Percentiles rank a stretch among this genome's conserved stretches.
Evolutionary conservation across 1,139 yeast species (phyloP).

Genomic region (Diutina sp.): DNA sequence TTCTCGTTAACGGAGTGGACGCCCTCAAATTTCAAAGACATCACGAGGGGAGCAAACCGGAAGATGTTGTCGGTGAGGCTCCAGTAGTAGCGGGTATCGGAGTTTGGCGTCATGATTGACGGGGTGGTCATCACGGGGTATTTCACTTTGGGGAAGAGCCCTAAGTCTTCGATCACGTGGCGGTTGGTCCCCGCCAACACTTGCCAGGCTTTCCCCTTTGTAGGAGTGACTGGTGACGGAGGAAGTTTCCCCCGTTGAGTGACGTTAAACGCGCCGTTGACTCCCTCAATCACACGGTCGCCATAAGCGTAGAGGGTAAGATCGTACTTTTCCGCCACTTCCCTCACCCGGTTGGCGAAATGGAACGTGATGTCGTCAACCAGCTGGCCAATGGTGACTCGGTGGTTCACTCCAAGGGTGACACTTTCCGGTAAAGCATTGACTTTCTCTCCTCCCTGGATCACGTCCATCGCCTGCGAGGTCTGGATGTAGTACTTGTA

Average conservation of each 20-base stretch:
- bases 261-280: background rate
- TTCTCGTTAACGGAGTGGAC: constrained; percentile 31
- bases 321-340: constrained; percentile 17
- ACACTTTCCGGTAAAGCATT: constrained; percentile 30
- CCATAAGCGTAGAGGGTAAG: constrained; percentile 11
- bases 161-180: background rate
- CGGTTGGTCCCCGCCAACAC: background rate
- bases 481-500: constrained; percentile 19
- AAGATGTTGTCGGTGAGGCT: background rate
- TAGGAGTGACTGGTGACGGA: background rate
- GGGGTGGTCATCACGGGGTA: background rate
- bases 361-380: constrained; percentile 13
- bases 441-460: constrained; percentile 26
- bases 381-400: constrained; percentile 19
- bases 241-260: background rate
- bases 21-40: constrained; percentile 4
- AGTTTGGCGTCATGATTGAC: background rate
- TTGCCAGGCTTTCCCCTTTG: background rate
- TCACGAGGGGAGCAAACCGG: background rate
- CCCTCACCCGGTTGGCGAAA: constrained; percentile 14
- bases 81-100: constrained; percentile 2
- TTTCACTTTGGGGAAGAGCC: background rate
- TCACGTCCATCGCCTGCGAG: constrained; percentile 25
- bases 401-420: constrained; percentile 19
- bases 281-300: constrained; percentile 8